These are phyloP conservation scores for Aspergillus sparsus DNA, from an alignment of 495 filamentous ascomycete genomes.

Conservation along the genomic window DNA sequence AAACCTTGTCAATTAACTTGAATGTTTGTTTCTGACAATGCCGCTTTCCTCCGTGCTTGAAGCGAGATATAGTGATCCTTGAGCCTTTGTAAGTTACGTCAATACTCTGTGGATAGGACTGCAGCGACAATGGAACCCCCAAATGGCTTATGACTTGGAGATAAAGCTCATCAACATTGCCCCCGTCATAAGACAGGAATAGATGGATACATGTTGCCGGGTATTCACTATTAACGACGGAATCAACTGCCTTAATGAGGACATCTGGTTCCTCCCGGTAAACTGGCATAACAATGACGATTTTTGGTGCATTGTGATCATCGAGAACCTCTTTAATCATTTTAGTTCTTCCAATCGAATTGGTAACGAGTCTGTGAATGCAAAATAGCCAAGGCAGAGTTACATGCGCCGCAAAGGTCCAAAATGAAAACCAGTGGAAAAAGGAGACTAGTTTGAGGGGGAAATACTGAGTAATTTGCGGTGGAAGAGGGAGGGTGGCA, in stretches of 20 bases:
- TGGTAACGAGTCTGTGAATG: conserved; percentile 84
- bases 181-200: conserved; percentile 95
- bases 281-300: conserved; percentile 96
- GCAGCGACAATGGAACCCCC: conserved; percentile 75
- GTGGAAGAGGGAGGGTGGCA: conserved; percentile 85
- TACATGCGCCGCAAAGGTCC: conserved; percentile 83
- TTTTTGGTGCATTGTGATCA: conserved; percentile 85
- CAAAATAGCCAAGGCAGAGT: conserved; percentile 92
- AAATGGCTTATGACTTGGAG: conserved; percentile 85
- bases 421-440: conserved; percentile 96
- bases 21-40: conserved; percentile 94
- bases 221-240: conserved; percentile 93
- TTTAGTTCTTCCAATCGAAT: conserved; percentile 77
- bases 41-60: conserved; percentile 90
- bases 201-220: conserved; percentile 92
- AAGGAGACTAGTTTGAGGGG: conserved; percentile 64
- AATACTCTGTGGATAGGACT: conserved; percentile 84
- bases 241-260: conserved; percentile 87
- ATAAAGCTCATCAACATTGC: conserved; percentile 84
- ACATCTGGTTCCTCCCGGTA: conserved; percentile 90
- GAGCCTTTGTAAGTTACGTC: conserved; percentile 82
- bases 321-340: conserved; percentile 83
- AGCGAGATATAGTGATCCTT: conserved; percentile 88
- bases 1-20: conserved; percentile 91
- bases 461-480: conserved; percentile 67